These are phyloP conservation scores for Populus hybrid DNA, from an alignment of 441 rosid genomes.

Conservation along the genomic window DNA sequence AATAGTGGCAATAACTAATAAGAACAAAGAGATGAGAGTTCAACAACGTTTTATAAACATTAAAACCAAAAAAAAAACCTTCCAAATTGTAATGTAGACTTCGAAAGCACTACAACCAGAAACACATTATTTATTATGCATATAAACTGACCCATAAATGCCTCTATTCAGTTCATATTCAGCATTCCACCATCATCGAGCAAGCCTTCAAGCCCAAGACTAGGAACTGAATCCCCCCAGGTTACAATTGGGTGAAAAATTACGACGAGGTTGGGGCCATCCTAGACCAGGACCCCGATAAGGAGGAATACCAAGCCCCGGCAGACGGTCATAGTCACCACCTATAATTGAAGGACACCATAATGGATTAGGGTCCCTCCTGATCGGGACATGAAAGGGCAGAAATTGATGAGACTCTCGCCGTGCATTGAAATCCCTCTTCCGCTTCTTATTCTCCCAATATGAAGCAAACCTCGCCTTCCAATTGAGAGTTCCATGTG, in stretches of 20 bases:
- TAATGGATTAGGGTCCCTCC: constrained; percentile 28
- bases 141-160: constrained; percentile 1
- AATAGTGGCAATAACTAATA: background rate
- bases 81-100: background rate
- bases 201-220: background rate
- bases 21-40: background rate
- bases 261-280: constrained; percentile 8
- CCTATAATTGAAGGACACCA: constrained; percentile 22
- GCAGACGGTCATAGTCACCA: constrained; percentile 38
- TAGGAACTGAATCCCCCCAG: constrained; percentile 29
- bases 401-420: background rate
- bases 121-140: background rate
- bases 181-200: background rate
- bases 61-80: background rate
- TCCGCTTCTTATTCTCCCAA: constrained; percentile 29
- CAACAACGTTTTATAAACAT: background rate
- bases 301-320: constrained; percentile 22
- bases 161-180: background rate
- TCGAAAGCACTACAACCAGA: background rate
- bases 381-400: background rate
- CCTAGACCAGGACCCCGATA: constrained; percentile 14
- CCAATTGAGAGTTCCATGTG: constrained; percentile 30
- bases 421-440: constrained; percentile 17
- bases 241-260: constrained; percentile 28
- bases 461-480: constrained; percentile 32